A percentile compares a stretch with the other conserved stretches of the same genome.
Evolutionary conservation across 208 protist genomes (phyloP).

Genomic region (Trichomonas gallinae): DNA sequence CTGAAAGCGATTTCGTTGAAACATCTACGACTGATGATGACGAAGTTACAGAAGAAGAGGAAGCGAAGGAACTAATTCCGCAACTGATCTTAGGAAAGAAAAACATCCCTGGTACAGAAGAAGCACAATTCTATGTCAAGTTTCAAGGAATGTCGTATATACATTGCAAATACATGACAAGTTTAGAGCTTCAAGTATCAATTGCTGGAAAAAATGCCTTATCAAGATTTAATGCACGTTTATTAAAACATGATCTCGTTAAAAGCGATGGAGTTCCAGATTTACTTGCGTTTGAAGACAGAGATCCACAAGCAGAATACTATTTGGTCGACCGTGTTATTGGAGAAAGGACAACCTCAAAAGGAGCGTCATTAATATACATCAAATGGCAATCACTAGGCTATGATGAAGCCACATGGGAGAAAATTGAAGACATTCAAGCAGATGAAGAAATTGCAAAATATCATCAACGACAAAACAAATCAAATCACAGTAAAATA

Average conservation of each 20-base stretch:
- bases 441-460: background rate
- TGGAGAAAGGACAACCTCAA: background rate
- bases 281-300: background rate
- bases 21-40: background rate
- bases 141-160: background rate
- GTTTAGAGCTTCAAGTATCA: background rate
- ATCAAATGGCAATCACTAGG: constrained; percentile 47
- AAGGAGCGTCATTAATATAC: background rate
- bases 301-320: background rate
- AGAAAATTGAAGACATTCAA: constrained; percentile 19
- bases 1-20: background rate
- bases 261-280: background rate
- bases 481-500: background rate
- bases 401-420: constrained; percentile 52
- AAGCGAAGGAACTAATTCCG: background rate
- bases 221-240: background rate
- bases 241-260: background rate
- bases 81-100: background rate
- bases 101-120: background rate
- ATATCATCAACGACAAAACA: background rate
- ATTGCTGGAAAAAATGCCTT: background rate
- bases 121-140: background rate
- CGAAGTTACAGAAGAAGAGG: background rate
- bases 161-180: background rate
- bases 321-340: background rate